Evolutionary conservation across 1,284 basidiomycete species (phyloP).

Genomic region (Naganishia albida): DNA sequence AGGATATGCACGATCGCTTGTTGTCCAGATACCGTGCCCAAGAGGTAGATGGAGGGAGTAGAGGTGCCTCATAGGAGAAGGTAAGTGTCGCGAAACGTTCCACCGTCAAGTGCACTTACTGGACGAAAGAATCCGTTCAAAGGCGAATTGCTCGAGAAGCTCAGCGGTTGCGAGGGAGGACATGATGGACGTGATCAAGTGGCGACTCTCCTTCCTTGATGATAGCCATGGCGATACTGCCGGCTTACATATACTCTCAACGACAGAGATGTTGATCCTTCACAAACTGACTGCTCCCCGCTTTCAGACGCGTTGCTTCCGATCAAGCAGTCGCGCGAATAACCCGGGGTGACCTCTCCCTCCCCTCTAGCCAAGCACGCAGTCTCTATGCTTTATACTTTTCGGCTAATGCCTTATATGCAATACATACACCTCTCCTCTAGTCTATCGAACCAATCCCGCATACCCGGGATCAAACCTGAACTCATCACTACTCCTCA

Average conservation of each 20-base stretch:
- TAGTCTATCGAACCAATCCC: constrained; percentile 15
- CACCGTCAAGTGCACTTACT: constrained; percentile 46
- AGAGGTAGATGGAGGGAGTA: constrained; percentile 57
- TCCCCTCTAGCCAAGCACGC: background rate
- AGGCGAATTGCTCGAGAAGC: constrained; percentile 52
- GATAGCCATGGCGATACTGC: no score
- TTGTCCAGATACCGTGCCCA: constrained; percentile 53
- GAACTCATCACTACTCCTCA: constrained; percentile 54
- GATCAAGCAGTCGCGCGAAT: no score
- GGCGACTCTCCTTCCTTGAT: no score
- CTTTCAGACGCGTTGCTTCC: no score
- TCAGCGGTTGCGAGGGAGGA: background rate
- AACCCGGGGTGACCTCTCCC: background rate
- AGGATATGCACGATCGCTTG: constrained; percentile 65
- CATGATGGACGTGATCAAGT: no score
- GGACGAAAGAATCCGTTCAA: constrained; percentile 64
- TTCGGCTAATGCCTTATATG: background rate
- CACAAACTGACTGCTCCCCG: no score
- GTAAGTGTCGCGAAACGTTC: background rate
- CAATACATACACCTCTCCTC: background rate
- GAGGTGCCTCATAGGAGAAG: constrained; percentile 32
- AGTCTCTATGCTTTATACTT: constrained; percentile 1
- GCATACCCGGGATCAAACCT: constrained; percentile 24
- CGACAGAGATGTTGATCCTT: no score
- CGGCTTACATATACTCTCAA: no score